Conservation (phyloP, 257 asterid genomes). For the Primulina tabacum region DNA sequence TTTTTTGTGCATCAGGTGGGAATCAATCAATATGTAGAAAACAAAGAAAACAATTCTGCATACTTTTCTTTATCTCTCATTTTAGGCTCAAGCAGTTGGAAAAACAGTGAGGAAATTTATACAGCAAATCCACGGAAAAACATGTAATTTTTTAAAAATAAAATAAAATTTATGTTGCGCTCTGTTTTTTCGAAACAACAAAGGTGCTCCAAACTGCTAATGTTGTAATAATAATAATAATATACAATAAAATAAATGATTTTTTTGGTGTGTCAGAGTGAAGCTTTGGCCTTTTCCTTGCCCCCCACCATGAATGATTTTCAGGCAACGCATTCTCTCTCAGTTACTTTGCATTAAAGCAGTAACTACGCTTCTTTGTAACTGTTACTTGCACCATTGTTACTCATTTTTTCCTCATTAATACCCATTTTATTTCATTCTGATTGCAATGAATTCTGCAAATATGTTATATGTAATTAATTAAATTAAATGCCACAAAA, state of each 20-base stretch:
- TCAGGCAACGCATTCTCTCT: constrained; percentile 1
- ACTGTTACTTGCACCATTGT: too few species aligned
- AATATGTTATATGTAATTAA: too few species aligned
- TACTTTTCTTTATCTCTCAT: not conserved
- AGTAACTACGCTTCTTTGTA: constrained; percentile 12
- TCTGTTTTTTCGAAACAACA: constrained; percentile 15
- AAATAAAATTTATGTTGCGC: not conserved
- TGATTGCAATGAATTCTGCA: too few species aligned
- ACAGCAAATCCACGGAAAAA: not conserved
- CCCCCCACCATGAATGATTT: constrained; percentile 34
- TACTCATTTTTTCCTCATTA: too few species aligned
- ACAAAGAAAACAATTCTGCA: not conserved
- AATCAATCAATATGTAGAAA: not conserved
- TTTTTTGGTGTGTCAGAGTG: constrained; percentile 21
- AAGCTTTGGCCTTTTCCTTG: constrained; percentile 27
- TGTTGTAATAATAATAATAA: too few species aligned
- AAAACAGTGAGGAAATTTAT: constrained; percentile 11
- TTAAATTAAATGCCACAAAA: too few species aligned
- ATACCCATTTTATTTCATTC: too few species aligned
- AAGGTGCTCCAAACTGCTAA: not conserved
- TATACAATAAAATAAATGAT: not conserved
- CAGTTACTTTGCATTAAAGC: constrained; percentile 21
- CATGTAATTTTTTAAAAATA: not conserved
- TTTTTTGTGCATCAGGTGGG: not conserved
- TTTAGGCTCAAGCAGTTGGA: not conserved